These are phyloP conservation scores for Lactifluus volemus DNA, from an alignment of 768 basidiomycete species.

Conservation along the genomic window DNA sequence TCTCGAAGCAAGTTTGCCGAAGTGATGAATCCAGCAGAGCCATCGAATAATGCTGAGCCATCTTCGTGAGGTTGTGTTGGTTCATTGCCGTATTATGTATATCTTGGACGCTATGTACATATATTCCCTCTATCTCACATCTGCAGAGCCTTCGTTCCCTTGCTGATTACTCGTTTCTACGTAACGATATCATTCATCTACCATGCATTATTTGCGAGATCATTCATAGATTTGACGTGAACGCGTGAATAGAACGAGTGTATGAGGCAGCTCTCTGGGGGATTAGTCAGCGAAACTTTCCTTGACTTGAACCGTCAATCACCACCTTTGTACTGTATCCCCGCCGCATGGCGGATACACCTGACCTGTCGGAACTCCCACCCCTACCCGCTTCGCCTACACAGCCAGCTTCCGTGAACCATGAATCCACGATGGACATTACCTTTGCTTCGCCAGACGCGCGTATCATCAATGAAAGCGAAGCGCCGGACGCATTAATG, in stretches of 20 bases:
- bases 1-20: conserved; percentile 47
- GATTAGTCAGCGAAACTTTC: too few species aligned
- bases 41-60: conserved; percentile 30
- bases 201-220: neutral
- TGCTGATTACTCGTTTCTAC: conserved; percentile 1
- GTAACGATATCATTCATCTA: conserved; percentile 4
- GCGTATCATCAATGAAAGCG: neutral
- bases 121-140: conserved; percentile 10
- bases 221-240: neutral
- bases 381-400: neutral
- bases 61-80: conserved; percentile 15
- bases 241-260: too few species aligned
- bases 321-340: neutral
- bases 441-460: neutral
- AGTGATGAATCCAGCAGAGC: conserved; percentile 44
- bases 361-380: neutral
- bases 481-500: neutral
- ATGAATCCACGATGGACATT: conserved; percentile 1
- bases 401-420: neutral
- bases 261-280: too few species aligned
- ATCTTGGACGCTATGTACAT: conserved; percentile 17
- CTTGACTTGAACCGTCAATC: neutral
- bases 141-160: conserved; percentile 1
- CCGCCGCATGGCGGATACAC: conserved; percentile 1
- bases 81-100: conserved; percentile 10